These are phyloP conservation scores for Mycena galopus DNA, from an alignment of 768 basidiomycete species.

Conservation along the genomic window DNA sequence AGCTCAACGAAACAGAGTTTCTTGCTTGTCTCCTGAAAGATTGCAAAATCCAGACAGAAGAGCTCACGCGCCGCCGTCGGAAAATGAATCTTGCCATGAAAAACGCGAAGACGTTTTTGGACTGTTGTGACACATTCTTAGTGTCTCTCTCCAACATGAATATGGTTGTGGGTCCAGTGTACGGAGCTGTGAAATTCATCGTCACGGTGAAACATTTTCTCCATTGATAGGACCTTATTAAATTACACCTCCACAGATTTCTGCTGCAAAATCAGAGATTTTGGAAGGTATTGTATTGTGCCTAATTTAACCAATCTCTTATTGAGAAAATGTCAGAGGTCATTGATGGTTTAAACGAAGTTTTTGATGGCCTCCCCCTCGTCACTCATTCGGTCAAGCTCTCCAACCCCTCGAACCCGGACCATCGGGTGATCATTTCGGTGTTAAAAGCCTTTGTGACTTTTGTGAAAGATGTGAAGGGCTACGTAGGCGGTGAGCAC, in stretches of 20 bases:
- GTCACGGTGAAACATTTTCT: slow-evolving; percentile 13
- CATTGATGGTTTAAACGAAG: slow-evolving; percentile 14
- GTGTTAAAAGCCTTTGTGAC: slow-evolving; percentile 14
- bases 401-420: slow-evolving; percentile 11
- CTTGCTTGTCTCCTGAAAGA: slow-evolving; percentile 11
- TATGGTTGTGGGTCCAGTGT: background rate
- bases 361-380: slow-evolving; percentile 11
- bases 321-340: slow-evolving; percentile 14
- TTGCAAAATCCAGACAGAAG: slow-evolving; percentile 4
- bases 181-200: slow-evolving; percentile 12
- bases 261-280: slow-evolving; percentile 18
- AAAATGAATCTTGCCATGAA: slow-evolving; percentile 8
- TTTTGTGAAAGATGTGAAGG: slow-evolving; percentile 10
- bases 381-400: slow-evolving; percentile 11
- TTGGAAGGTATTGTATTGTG: background rate
- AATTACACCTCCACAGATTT: background rate
- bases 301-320: background rate
- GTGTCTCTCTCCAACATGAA: slow-evolving; percentile 6
- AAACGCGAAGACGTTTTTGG: slow-evolving; percentile 7
- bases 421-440: slow-evolving; percentile 13
- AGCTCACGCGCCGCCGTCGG: slow-evolving; percentile 8
- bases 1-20: background rate
- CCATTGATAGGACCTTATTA: background rate
- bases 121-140: slow-evolving; percentile 12
- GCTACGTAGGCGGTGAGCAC: slow-evolving; percentile 1